These are phyloP conservation scores for Creolimax fragrantissima DNA, from an alignment of 78 protist species.

Conservation along the genomic window DNA sequence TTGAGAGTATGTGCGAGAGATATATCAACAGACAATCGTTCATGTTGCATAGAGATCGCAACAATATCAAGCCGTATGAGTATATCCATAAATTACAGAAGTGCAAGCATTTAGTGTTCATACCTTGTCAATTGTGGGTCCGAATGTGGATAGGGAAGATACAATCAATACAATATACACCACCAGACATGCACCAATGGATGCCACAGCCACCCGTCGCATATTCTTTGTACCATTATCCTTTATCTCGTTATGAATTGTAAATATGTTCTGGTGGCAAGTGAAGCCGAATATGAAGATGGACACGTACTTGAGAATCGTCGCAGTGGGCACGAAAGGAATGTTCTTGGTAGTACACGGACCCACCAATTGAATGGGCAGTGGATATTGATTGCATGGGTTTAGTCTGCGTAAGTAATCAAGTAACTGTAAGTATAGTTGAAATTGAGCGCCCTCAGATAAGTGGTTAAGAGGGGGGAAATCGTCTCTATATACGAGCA, in stretches of 20 bases:
- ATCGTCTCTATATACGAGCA: too few relatives aligned
- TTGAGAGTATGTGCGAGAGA: too few relatives aligned
- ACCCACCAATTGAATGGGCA: background rate
- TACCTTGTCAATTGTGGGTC: background rate
- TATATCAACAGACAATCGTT: too few relatives aligned
- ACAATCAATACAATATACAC: background rate
- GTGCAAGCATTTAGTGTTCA: too few relatives aligned
- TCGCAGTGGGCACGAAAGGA: background rate
- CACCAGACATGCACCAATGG: background rate
- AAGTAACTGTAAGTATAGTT: too few relatives aligned
- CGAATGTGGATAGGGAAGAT: background rate
- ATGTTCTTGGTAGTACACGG: background rate
- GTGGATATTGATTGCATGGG: background rate
- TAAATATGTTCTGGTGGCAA: background rate
- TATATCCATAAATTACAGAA: too few relatives aligned
- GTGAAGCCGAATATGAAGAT: background rate
- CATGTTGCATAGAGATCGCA: too few relatives aligned
- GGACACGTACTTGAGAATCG: background rate
- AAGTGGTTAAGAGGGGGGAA: too few relatives aligned
- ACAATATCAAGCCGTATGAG: too few relatives aligned
- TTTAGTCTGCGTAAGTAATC: background rate
- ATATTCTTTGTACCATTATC: background rate
- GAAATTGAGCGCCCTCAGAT: too few relatives aligned
- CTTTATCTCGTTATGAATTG: background rate
- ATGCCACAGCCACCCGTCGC: background rate